Percentiles rank a stretch among this genome's conserved stretches.
Conservation (phyloP, 2,329 filamentous ascomycete species). For the Shiraia sp. region DNA sequence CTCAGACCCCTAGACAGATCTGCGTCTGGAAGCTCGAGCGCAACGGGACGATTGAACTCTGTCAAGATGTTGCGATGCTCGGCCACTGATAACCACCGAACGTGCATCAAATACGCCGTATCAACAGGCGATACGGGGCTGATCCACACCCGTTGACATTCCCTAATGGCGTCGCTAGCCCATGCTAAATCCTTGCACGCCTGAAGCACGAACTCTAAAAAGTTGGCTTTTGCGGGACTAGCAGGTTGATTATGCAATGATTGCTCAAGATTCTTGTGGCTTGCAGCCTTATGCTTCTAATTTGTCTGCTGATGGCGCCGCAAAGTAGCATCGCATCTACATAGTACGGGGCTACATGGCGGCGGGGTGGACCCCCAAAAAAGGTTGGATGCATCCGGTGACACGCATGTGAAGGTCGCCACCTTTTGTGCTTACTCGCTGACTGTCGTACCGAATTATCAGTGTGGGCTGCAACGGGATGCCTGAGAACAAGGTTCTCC, state of each 20-base stretch:
- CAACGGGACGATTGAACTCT: no score
- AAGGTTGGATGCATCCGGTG: conserved; percentile 10
- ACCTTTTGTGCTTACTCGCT: conserved; percentile 18
- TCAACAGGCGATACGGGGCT: no score
- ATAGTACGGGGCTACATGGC: conserved; percentile 9
- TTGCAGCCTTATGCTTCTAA: conserved; percentile 12
- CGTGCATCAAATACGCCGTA: no score
- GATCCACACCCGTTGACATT: no score
- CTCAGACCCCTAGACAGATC: no score
- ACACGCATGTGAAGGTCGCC: conserved; percentile 27
- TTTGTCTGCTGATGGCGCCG: conserved; percentile 19
- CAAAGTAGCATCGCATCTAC: conserved; percentile 16
- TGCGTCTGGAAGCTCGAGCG: no score
- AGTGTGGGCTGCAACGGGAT: conserved; percentile 7
- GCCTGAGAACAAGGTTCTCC: conserved; percentile 35
- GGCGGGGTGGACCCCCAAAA: conserved; percentile 14
- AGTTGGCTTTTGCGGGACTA: background rate
- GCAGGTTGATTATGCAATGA: conserved; percentile 7
- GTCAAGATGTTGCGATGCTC: no score
- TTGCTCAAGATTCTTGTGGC: conserved; percentile 12
- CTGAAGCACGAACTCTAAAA: background rate
- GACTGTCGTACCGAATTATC: conserved; percentile 13
- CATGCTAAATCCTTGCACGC: background rate
- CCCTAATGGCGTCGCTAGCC: no score
- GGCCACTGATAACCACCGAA: no score